phyloP scores from a whole-genome alignment of 1,139 yeast species.

The Candida tetrigidarum region DNA sequence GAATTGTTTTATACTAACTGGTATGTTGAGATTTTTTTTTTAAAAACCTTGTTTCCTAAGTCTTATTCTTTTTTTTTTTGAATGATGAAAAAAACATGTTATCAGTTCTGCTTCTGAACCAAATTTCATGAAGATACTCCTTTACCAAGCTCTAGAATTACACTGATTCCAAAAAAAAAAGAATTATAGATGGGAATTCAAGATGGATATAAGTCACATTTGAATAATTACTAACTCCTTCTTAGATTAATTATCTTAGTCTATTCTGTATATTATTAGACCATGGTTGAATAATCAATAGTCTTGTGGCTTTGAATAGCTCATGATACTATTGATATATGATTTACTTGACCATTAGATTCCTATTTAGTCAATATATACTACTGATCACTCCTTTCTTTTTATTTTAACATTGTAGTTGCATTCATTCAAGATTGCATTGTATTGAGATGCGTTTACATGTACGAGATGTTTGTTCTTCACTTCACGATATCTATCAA shows the following conservation, averaged over 20 bases:
- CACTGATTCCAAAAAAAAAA: conserved; percentile 10
- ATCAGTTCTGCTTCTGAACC: conserved; percentile 95
- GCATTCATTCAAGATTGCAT: no score
- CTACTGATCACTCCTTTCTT: no score
- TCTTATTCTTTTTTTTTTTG: conserved; percentile 19
- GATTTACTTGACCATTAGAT: no score
- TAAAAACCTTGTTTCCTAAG: background rate
- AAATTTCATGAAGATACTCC: conserved; percentile 65
- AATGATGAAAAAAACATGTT: conserved; percentile 61
- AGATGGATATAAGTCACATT: background rate
- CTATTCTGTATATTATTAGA: no score
- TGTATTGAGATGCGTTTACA: no score
- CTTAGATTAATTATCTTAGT: background rate
- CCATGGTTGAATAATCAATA: no score
- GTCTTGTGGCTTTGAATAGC: background rate
- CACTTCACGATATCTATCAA: no score
- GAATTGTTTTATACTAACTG: conserved; percentile 14
- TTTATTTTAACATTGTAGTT: no score
- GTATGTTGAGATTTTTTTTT: conserved; percentile 7
- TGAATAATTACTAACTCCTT: conserved; percentile 3
- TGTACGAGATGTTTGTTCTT: no score
- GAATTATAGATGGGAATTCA: background rate
- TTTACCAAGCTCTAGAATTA: conserved; percentile 34
- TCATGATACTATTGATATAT: no score
- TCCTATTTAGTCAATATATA: no score